Evolutionary conservation across 495 filamentous ascomycete species (phyloP).

Genomic region (Bombardia bombarda): DNA sequence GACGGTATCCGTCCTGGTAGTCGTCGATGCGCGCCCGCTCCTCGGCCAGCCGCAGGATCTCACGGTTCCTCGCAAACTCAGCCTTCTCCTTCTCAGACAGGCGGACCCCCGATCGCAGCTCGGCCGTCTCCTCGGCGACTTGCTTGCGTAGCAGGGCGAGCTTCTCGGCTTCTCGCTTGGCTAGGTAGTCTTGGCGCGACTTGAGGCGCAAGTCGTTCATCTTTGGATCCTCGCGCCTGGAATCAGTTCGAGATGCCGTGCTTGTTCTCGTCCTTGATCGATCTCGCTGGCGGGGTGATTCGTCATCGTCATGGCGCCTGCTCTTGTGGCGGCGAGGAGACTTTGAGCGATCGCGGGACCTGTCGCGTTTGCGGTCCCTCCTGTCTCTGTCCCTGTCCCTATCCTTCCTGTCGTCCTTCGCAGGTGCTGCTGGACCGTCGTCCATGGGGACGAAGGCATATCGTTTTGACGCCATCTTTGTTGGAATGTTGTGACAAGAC

Average conservation of each 20-base stretch:
- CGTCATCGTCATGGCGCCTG: conserved; percentile 20
- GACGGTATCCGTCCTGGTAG: conserved; percentile 83
- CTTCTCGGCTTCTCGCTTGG: conserved; percentile 82
- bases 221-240: conserved; percentile 30
- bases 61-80: conserved; percentile 84
- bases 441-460: conserved; percentile 82
- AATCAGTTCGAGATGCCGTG: conserved; percentile 2
- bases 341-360: conserved; percentile 25
- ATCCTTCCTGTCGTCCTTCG: conserved; percentile 39
- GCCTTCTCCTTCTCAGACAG: conserved; percentile 74
- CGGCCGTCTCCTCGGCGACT: conserved; percentile 82
- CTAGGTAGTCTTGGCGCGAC: conserved; percentile 86
- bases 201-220: conserved; percentile 72
- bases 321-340: conserved; percentile 25
- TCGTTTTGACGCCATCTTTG: conserved; percentile 50
- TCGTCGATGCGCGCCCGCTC: conserved; percentile 85
- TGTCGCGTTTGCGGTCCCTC: conserved; percentile 43
- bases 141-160: conserved; percentile 80
- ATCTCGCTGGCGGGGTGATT: conserved; percentile 20
- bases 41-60: conserved; percentile 80
- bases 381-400: conserved; percentile 41
- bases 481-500: neutral
- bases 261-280: conserved; percentile 9
- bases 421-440: conserved; percentile 53
- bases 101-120: conserved; percentile 67